Conservation (phyloP, 495 filamentous ascomycete genomes). For the Cercophora newfieldiana region DNA sequence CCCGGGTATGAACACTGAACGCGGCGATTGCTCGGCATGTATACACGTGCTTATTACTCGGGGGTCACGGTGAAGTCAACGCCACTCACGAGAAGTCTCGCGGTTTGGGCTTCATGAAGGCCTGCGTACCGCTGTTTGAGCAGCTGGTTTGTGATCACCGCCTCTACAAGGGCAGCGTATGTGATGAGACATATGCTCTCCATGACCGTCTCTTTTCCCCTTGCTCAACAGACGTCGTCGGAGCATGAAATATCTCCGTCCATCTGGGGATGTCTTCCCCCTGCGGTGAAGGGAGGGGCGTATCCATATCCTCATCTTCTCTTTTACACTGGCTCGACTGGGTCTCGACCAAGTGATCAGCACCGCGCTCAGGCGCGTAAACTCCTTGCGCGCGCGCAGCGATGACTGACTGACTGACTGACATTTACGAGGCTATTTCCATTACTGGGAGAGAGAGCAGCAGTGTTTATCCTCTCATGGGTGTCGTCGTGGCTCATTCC, state of each 20-base stretch:
- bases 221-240: too few relatives aligned
- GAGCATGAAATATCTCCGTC: too few relatives aligned
- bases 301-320: not conserved
- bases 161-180: too few relatives aligned
- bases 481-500: not conserved
- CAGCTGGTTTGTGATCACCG: too few relatives aligned
- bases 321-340: not conserved
- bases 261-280: too few relatives aligned
- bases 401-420: not conserved
- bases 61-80: too few relatives aligned
- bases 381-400: not conserved
- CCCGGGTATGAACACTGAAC: not conserved
- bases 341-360: not conserved
- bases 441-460: not conserved
- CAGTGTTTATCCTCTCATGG: not conserved
- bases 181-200: too few relatives aligned
- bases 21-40: not conserved
- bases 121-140: too few relatives aligned
- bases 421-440: not conserved
- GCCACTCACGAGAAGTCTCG: too few relatives aligned
- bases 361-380: not conserved
- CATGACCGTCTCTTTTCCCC: too few relatives aligned
- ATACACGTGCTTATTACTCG: not conserved
- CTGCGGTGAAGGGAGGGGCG: not conserved
- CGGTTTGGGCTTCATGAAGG: not conserved